These are phyloP conservation scores for Achaetomium macrosporum DNA, from an alignment of 2,329 filamentous ascomycete genomes.

Conservation along the genomic window DNA sequence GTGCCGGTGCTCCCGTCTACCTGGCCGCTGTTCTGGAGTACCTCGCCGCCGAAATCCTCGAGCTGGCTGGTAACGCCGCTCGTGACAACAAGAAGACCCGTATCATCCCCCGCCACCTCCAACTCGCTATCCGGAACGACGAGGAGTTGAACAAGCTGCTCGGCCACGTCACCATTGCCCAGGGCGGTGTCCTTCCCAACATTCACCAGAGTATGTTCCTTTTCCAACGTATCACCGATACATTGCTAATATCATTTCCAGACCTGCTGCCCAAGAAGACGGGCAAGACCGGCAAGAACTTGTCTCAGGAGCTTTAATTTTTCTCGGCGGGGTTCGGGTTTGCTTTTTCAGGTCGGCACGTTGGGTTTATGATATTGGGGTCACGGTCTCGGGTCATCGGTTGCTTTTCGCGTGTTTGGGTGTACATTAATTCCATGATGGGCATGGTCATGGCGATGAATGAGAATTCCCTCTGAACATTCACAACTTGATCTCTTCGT, in stretches of 20 bases:
- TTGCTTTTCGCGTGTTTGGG: constrained; percentile 56
- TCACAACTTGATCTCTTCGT: neutral
- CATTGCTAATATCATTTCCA: constrained; percentile 35
- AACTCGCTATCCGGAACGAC: constrained; percentile 98
- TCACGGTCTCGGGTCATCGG: constrained; percentile 73
- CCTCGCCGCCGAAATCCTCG: constrained; percentile 96
- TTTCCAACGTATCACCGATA: neutral
- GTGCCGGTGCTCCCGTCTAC: constrained; percentile 96
- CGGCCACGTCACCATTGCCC: constrained; percentile 92
- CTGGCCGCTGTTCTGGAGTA: constrained; percentile 97
- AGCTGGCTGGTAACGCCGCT: constrained; percentile 96
- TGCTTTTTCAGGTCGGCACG: constrained; percentile 58
- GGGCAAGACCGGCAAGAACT: constrained; percentile 83
- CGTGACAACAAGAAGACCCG: constrained; percentile 99
- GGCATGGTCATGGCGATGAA: constrained; percentile 56
- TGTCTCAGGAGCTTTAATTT: constrained; percentile 88
- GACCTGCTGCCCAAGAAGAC: constrained; percentile 99
- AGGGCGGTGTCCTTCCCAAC: constrained; percentile 95
- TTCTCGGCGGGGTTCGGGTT: constrained; percentile 32
- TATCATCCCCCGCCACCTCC: constrained; percentile 98
- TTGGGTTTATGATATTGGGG: constrained; percentile 78
- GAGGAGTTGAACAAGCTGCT: constrained; percentile 99
- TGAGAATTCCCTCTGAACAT: constrained; percentile 49
- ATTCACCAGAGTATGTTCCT: constrained; percentile 83
- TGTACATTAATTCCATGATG: constrained; percentile 67